phyloP scores from a whole-genome alignment of 345 rosid genomes.

The Syzygium aromaticum region DNA sequence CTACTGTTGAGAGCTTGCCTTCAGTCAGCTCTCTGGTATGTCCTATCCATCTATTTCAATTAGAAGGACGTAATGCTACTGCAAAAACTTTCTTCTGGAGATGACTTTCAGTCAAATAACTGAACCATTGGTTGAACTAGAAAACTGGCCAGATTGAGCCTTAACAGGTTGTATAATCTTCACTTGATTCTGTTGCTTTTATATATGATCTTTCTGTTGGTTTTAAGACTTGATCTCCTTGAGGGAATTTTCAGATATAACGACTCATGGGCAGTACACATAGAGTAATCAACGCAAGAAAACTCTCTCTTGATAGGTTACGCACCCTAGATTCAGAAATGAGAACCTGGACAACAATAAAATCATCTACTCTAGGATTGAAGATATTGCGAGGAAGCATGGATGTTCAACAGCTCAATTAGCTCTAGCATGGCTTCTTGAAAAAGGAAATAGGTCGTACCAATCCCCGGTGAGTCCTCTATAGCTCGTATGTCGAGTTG shows the following conservation, averaged over 20 bases:
- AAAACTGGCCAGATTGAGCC: neutral
- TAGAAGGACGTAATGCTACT: neutral
- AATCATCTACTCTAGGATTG: slow-evolving; percentile 20
- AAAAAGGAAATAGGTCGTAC: slow-evolving; percentile 37
- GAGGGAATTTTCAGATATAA: neutral
- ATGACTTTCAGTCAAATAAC: neutral
- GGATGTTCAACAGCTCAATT: slow-evolving; percentile 39
- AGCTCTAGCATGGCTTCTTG: slow-evolving; percentile 51
- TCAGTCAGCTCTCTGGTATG: slow-evolving; percentile 24
- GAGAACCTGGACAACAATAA: slow-evolving; percentile 44
- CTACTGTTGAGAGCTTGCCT: slow-evolving; percentile 30
- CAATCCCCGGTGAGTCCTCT: slow-evolving; percentile 35
- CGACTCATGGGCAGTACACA: neutral
- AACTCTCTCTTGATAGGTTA: slow-evolving; percentile 12
- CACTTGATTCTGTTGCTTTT: neutral
- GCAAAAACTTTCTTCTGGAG: neutral
- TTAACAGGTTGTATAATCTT: neutral
- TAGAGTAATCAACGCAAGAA: neutral
- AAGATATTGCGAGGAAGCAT: slow-evolving; percentile 25
- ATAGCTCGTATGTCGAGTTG: slow-evolving; percentile 1
- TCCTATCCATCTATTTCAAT: neutral
- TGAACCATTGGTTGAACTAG: neutral
- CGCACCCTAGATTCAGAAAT: slow-evolving; percentile 29
- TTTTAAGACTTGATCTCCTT: neutral
- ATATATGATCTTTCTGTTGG: neutral